Evolutionary conservation across 345 rosid species (phyloP), one percentile per base, ranked within the genome.

Genomic region (Excoecaria cochinchinensis): DNA sequence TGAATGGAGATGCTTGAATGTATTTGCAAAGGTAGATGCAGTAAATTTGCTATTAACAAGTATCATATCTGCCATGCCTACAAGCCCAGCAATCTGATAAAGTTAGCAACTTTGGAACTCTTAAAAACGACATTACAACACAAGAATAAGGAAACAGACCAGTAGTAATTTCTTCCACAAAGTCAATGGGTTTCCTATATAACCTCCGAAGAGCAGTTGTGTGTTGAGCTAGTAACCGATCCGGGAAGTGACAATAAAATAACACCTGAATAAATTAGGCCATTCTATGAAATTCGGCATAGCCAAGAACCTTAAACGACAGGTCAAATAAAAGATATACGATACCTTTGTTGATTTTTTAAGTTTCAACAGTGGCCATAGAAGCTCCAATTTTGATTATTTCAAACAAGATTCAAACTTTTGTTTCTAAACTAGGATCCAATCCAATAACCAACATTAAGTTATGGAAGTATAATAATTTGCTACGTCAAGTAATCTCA

Each of bases 241-340:
- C 98, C 0, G 96, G 95, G 79, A 95, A 95, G 85, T 95, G 97
- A 84, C 99, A 95, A 80, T 95, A 95, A 86, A 92, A 95, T 52
- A 89, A 86, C 74, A 93, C 94, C 97, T 90, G 85, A 36, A 70
- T 70, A 57, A 79, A 60, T 17, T 31, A 57, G 67, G 31, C 46
- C 19, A 21, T 24, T 48, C 44, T 48, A 38, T 59, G 15, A 76
- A 73, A 67, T 69, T 71, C 14, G 16, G n/a, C n/a, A n/a, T 17
- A 7, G 31, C 21, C 17, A 63, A 62, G 53, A 67, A 67, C 57
- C 25, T 42, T 40, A 56, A 58, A 36, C 8, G 79, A 31, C 21
- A 56, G 57, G 50, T 47, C 17, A 67, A 70, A 39, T 36, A 81
- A 46, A 70, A 56, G 47, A 58, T 4, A 51, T 6, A 42, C 47